A percentile compares a stretch with the other conserved stretches of the same genome.
Evolutionary conservation across 164 flowering plant genomes (phyloP).

Genomic region (Kalanchoe fedtschenkoi): DNA sequence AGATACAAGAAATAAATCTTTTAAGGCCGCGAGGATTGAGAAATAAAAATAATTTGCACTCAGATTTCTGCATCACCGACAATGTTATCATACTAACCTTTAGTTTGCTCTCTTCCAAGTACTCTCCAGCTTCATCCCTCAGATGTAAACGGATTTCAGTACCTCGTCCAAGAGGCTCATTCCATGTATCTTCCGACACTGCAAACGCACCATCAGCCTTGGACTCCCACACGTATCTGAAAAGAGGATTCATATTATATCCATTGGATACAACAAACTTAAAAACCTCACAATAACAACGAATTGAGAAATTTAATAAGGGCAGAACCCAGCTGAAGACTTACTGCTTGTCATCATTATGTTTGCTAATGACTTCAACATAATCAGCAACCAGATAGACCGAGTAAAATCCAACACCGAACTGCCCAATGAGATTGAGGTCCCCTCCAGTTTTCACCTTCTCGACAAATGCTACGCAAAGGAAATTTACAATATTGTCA

Average conservation of each 20-base stretch:
- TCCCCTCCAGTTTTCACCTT: slow-evolving; percentile 95
- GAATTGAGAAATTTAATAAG: not conserved
- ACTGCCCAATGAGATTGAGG: slow-evolving; percentile 92
- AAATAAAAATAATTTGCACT: not conserved
- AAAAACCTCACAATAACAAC: not conserved
- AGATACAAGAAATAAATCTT: no score
- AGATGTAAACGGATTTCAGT: slow-evolving; percentile 92
- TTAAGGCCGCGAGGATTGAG: not conserved
- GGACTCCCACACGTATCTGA: slow-evolving; percentile 96
- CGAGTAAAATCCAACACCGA: slow-evolving; percentile 98
- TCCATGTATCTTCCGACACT: slow-evolving; percentile 80
- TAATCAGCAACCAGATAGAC: slow-evolving; percentile 96
- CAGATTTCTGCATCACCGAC: not conserved
- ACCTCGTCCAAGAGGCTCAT: slow-evolving; percentile 97
- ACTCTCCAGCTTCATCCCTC: slow-evolving; percentile 90
- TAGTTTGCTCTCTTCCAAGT: slow-evolving; percentile 77
- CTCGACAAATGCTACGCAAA: slow-evolving; percentile 79
- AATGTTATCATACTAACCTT: slow-evolving; percentile 40
- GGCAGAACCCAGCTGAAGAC: slow-evolving; percentile 10
- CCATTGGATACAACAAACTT: not conserved
- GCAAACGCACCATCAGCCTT: slow-evolving; percentile 98
- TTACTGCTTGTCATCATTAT: slow-evolving; percentile 96
- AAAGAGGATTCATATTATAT: not conserved
- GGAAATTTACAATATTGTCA: not conserved
- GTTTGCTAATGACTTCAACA: slow-evolving; percentile 95